Conservation (phyloP, 2,329 filamentous ascomycete genomes). For the Colletotrichum karsti region DNA sequence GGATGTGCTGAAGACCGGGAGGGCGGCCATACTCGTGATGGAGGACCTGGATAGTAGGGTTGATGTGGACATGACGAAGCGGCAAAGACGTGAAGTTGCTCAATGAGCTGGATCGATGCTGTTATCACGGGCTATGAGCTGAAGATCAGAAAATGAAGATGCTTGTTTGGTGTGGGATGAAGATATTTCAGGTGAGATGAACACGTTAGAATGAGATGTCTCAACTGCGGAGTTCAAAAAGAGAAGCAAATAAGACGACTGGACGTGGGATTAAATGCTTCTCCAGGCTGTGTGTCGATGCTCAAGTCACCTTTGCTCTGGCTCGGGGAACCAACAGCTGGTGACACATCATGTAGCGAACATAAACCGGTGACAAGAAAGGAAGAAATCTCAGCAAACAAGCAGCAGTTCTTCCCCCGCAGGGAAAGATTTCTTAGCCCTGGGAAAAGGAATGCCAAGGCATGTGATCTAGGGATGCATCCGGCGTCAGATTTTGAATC, state of each 20-base stretch:
- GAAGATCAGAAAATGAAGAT: too few species aligned
- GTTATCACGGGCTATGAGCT: background rate
- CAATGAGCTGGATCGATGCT: background rate
- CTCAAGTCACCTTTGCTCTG: background rate
- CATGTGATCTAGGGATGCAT: conserved; percentile 16
- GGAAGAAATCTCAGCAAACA: background rate
- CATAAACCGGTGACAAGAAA: background rate
- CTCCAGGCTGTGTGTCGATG: background rate
- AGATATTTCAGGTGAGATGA: too few species aligned
- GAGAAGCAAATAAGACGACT: too few species aligned
- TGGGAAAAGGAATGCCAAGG: background rate
- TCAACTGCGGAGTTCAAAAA: too few species aligned
- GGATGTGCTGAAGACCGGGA: background rate
- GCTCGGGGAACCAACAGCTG: background rate
- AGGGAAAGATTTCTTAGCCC: background rate
- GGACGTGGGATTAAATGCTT: too few species aligned
- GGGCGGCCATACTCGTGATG: background rate
- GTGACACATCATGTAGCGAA: background rate
- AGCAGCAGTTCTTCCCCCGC: background rate
- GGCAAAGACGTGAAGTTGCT: background rate
- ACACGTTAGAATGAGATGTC: too few species aligned
- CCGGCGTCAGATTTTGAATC: background rate
- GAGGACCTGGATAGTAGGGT: background rate
- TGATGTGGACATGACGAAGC: background rate
- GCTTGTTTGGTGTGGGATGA: too few species aligned